These are phyloP conservation scores for Guadua angustifolia DNA, from an alignment of 176 grass and related monocot genomes.

Conservation along the genomic window DNA sequence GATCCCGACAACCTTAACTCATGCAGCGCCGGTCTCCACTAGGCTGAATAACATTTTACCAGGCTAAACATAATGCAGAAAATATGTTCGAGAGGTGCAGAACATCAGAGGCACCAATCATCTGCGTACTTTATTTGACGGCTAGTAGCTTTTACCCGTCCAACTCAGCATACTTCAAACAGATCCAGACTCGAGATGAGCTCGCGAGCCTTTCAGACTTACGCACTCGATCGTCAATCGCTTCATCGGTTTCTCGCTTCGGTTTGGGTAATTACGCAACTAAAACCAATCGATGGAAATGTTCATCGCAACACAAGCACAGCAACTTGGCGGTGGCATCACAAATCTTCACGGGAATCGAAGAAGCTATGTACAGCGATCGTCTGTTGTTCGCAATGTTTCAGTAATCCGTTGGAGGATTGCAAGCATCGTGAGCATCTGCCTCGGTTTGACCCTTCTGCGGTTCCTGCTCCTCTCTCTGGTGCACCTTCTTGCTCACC, in stretches of 20 bases:
- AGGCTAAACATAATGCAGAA: neutral
- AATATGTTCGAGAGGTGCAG: neutral
- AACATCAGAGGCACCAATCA: neutral
- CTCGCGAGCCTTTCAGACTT: neutral
- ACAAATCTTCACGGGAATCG: neutral
- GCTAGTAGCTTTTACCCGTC: neutral
- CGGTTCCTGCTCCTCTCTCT: constrained; percentile 47
- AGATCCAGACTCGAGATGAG: neutral
- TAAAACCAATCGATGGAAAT: neutral
- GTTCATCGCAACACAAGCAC: constrained; percentile 4
- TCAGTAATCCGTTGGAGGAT: constrained; percentile 71
- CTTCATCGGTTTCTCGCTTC: neutral
- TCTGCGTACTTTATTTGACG: constrained; percentile 25
- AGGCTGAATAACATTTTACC: neutral
- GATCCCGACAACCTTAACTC: neutral
- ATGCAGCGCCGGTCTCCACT: neutral
- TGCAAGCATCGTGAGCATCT: constrained; percentile 38
- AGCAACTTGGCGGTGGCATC: neutral
- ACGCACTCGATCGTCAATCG: neutral
- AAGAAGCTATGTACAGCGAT: constrained; percentile 29
- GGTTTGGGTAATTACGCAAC: neutral
- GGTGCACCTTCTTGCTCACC: constrained; percentile 79
- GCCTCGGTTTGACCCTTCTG: constrained; percentile 36
- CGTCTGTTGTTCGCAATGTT: neutral
- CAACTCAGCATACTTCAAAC: neutral